Evolutionary conservation across 495 filamentous ascomycete species (phyloP).

Genomic region (Hypoxylon fragiforme): DNA sequence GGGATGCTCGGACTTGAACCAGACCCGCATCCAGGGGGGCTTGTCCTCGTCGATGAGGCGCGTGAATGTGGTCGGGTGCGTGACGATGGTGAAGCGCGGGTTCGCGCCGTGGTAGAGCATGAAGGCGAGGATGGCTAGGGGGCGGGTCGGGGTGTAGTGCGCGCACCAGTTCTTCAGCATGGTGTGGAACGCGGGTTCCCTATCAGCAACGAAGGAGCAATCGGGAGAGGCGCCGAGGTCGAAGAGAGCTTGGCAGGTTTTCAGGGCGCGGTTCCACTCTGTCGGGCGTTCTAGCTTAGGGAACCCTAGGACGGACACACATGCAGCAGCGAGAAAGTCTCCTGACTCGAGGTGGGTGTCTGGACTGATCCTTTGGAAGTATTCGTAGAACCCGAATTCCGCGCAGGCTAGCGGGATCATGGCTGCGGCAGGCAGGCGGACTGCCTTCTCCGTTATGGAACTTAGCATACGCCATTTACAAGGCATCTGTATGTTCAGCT

Average conservation of each 20-base stretch:
- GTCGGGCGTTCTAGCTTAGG: background rate
- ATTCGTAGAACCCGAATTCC: constrained; percentile 2
- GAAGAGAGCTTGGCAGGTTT: constrained; percentile 6
- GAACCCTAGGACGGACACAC: background rate
- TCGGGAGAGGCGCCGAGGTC: constrained; percentile 12
- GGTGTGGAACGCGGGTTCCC: constrained; percentile 5
- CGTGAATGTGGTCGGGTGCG: too few relatives aligned
- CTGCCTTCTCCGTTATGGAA: background rate
- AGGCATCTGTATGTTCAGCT: background rate
- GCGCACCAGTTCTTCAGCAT: background rate
- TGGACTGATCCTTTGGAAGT: background rate
- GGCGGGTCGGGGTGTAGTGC: too few relatives aligned
- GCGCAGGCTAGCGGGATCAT: background rate
- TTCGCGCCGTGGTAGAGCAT: constrained; percentile 22
- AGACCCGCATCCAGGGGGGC: too few relatives aligned
- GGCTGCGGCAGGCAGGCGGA: background rate
- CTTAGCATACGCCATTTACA: background rate
- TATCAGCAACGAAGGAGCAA: background rate
- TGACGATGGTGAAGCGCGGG: constrained; percentile 6
- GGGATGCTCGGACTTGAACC: too few relatives aligned
- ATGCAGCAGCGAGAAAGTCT: background rate
- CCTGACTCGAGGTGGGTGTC: background rate
- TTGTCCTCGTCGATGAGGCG: too few relatives aligned
- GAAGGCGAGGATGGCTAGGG: constrained; percentile 4
- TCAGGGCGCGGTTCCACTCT: background rate